A percentile compares a stretch with the other conserved stretches of the same genome.
Evolutionary conservation across 2,329 filamentous ascomycete species (phyloP).

Genomic region (Monilinia aucupariae): DNA sequence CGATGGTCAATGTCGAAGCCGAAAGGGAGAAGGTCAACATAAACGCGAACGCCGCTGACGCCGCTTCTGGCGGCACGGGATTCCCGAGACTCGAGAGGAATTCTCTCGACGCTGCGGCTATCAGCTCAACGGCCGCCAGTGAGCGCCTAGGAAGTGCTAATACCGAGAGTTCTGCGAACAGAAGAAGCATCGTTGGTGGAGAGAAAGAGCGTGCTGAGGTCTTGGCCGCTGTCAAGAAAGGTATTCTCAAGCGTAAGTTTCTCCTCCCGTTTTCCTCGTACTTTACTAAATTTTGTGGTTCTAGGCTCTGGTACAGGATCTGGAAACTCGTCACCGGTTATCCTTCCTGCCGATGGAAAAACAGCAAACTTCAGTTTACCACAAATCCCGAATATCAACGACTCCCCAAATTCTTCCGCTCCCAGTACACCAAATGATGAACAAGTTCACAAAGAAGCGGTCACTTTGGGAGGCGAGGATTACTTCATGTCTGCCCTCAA

Average conservation of each 20-base stretch:
- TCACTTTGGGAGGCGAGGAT: slow-evolving; percentile 70
- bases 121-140: slow-evolving; percentile 36
- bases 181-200: slow-evolving; percentile 86
- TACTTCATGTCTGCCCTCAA: slow-evolving; percentile 80
- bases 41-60: slow-evolving; percentile 61
- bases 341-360: slow-evolving; percentile 53
- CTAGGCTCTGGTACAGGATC: slow-evolving; percentile 42
- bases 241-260: slow-evolving; percentile 81
- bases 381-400: slow-evolving; percentile 56
- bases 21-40: slow-evolving; percentile 78
- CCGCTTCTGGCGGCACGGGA: slow-evolving; percentile 66
- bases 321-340: slow-evolving; percentile 63
- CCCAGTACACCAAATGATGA: slow-evolving; percentile 86
- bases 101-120: slow-evolving; percentile 62
- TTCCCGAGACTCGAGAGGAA: slow-evolving; percentile 82
- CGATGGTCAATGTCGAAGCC: slow-evolving; percentile 93
- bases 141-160: slow-evolving; percentile 53
- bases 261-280: background rate
- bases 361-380: slow-evolving; percentile 52
- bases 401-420: slow-evolving; percentile 78
- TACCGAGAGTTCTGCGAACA: slow-evolving; percentile 56
- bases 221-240: slow-evolving; percentile 86
- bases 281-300: slow-evolving; percentile 31
- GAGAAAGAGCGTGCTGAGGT: slow-evolving; percentile 89
- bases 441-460: slow-evolving; percentile 59